Base-by-base conservation (phyloP, 139 green algal species). In the Trebouxia sp. region DNA sequence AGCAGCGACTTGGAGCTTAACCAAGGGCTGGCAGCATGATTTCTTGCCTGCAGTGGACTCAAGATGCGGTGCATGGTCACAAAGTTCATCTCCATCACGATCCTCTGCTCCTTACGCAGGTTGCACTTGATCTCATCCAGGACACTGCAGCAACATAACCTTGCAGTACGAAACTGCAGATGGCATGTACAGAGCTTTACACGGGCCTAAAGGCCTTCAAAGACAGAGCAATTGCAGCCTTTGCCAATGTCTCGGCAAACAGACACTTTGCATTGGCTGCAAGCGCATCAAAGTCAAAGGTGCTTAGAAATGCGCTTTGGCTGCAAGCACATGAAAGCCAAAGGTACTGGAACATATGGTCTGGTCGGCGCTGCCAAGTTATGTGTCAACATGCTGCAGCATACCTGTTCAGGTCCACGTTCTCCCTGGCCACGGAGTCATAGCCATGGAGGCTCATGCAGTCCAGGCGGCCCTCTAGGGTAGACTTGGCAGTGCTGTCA, bases 101-200 rank as follows among this genome's bases (percentile, higher is more conserved):
- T 81, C 30, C 35, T 65, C 81, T 85, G 81, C 75, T 85, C 81
- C 74, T 53, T 50, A 43, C 81, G 81, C 74, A 85, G 81, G 38
- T 85, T 85, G 81, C 56, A 53, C 45, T 81, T 81, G 81, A 85
- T 80, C 15, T 70, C 58, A 47, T 85, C 81, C 56, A 85, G 58
- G 3, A 76, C 45, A n/a, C 58, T 48, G 41, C 41, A 58, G 35
- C 56, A 53, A 62, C 15, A 51, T 50, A 38, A 20, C 9, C 58
- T 38, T 37, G 72, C 2, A 22, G 28, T 5, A 5, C 3, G 58
- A n/a, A n/a, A n/a, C n/a, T n/a, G n/a, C n/a, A n/a, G n/a, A n/a
- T n/a, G n/a, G n/a, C n/a, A n/a, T n/a, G n/a, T n/a, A n/a, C n/a
- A n/a, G n/a, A n/a, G n/a, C n/a, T n/a, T n/a, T n/a, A n/a, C n/a